Base-by-base conservation (phyloP, 2,329 filamentous ascomycete genomes). In the Hypoxylon sp. region DNA sequence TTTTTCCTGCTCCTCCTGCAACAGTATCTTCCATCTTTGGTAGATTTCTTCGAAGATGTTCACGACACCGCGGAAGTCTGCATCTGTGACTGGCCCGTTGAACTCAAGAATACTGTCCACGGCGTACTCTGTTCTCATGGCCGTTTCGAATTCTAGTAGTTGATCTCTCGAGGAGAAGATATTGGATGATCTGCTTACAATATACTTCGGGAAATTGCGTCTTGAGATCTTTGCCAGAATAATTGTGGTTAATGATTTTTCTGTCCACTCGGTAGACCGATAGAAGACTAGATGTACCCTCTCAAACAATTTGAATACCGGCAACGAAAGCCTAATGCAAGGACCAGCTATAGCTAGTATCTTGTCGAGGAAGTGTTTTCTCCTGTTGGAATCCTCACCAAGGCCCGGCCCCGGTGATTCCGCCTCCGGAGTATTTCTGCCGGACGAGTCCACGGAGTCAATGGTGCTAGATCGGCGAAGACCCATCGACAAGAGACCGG, bases 261-360 rank as follows among this genome's bases (percentile, higher is more conserved):
- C 94, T 0, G 94, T 97, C 95, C 95, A 99, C 75, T 97, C 92
- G 0, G 93, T 96, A 8, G 94, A 97, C 61, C 94, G 86, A 76
- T 98, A 98, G 76, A 97, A 99, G 26, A 99, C 93, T 2, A 99
- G 81, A 78, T 98, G 95, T 0, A 98, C 93, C 24, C 95, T 87
- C 76, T 97, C 93, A 72, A 99, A 99, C 0, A 99, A 84, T 71
- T 89, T 92, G 65, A 93, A 85, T 0, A 89, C 85, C 0, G 86
- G 79, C 0, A 89, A 79, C 0, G 92, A 92, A 11, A 99, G 85
- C 37, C 94, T 85, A 64, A 98, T 89, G 68, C 94, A 97, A 13
- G 93, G 88, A 0, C 95, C 95, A 0, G 91, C 91, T 59, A 89
- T 88, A 28, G 84, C 83, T 69, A 94, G 78, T 43, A 97, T 94